Evolutionary conservation across 2,329 filamentous ascomycete species (phyloP), one percentile per base, ranked within the genome.

Genomic region (Apiospora malaysiana): DNA sequence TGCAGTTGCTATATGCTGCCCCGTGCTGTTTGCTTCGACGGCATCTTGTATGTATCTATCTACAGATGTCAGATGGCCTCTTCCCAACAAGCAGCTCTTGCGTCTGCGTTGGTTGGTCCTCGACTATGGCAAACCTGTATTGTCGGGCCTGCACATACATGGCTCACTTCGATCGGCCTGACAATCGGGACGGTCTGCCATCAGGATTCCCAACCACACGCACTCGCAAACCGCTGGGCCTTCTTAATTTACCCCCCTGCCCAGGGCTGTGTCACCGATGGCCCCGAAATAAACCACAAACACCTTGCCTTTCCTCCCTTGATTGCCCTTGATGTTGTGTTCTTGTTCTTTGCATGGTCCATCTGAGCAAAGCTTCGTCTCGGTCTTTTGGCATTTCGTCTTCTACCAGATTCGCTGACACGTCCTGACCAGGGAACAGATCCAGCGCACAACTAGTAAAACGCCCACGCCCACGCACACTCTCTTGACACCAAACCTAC

Each of bases 21-120:
- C 66, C 46, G 68, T 72, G 71, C 69, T 70, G 69, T 68, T 37
- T 56, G 32, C 51, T 10, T 45, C 43, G 40, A 45, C 65, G 23
- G 12, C 65, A 67, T 46, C 65, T 32, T 45, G 65, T 45, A 59
- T 27, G 32, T 68, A 45, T 70, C 46, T 23, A 68, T 68, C 63
- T 43, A n/a, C 46, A 68, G 46, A 47, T 69, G 40, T 42, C 47
- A 45, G 14, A 66, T 43, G 42, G 14, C 40, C 42, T 47, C 65
- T 46, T 14, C 45, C 42, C 45, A 67, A 45, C 65, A 10, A 27
- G 16, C 65, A 47, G 65, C 23, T 37, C 23, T n/a, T 25, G 45
- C 23, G 47, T 69, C 25, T 23, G 40, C 43, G 68, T 43, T 43
- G 45, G 68, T 43, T 43, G 45, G 45, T 16, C 47, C 23, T 25